phyloP scores from a whole-genome alignment of 2,329 filamentous ascomycete species.

The Bimuria novae-zelandiae region DNA sequence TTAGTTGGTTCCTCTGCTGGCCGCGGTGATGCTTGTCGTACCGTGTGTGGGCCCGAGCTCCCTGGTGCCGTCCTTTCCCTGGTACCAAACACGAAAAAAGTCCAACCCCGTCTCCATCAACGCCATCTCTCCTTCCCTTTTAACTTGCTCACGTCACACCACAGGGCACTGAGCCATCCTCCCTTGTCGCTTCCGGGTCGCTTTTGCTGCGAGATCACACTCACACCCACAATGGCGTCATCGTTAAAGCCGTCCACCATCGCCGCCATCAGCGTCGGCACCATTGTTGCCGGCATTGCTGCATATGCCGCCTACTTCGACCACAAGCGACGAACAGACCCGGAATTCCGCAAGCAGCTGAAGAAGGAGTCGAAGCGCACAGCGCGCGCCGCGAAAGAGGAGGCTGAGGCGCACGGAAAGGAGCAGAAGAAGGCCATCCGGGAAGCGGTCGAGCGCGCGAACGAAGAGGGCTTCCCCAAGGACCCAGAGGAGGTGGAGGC shows the following conservation, averaged over 20 bases:
- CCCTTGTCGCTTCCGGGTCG: background rate
- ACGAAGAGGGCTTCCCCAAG: constrained; percentile 87
- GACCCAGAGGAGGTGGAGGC: constrained; percentile 92
- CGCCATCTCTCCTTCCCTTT: constrained; percentile 14
- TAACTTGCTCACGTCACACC: constrained; percentile 2
- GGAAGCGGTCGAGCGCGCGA: constrained; percentile 75
- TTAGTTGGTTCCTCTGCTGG: background rate
- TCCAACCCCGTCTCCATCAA: constrained; percentile 21
- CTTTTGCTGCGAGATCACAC: background rate
- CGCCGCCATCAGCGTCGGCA: constrained; percentile 62
- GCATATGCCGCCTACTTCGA: constrained; percentile 72
- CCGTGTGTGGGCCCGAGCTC: constrained; percentile 33
- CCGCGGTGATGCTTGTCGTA: constrained; percentile 5
- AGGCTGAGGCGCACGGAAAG: constrained; percentile 67
- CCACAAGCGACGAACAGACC: constrained; percentile 66
- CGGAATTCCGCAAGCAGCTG: constrained; percentile 65
- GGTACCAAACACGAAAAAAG: constrained; percentile 29
- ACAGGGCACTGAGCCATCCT: background rate
- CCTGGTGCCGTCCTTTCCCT: constrained; percentile 26
- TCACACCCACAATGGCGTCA: constrained; percentile 35
- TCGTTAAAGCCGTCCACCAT: constrained; percentile 62
- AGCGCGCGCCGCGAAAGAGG: constrained; percentile 72
- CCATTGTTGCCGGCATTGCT: constrained; percentile 61
- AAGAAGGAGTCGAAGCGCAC: constrained; percentile 77
- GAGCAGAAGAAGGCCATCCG: constrained; percentile 76